Evolutionary conservation across 2,329 filamentous ascomycete genomes (phyloP).

Genomic region (Huntiella moniliformis): DNA sequence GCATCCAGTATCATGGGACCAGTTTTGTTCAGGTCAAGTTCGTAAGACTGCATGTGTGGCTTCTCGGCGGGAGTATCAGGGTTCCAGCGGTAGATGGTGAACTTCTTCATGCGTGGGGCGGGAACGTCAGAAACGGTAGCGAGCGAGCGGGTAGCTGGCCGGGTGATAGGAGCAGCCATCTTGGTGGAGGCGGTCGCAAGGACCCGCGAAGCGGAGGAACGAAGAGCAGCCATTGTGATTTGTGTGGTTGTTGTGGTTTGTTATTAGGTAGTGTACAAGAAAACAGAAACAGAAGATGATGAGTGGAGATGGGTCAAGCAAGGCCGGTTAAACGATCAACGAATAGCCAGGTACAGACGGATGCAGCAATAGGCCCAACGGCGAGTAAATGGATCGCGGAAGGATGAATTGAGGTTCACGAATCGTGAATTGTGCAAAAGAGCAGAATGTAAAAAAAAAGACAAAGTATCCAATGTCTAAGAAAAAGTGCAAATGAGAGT

Average conservation of each 20-base stretch:
- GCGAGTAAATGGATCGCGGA: too few relatives aligned
- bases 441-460: constrained; percentile 2
- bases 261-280: background rate
- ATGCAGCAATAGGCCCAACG: too few relatives aligned
- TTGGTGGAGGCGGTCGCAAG: constrained; percentile 27
- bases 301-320: background rate
- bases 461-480: too few relatives aligned
- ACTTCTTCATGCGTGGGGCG: constrained; percentile 62
- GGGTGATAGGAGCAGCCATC: constrained; percentile 23
- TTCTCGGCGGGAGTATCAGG: constrained; percentile 83
- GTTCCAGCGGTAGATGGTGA: constrained; percentile 98
- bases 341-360: background rate
- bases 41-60: constrained; percentile 89
- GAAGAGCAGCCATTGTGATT: constrained; percentile 39
- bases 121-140: constrained; percentile 39
- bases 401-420: constrained; percentile 2
- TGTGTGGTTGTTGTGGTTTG: background rate
- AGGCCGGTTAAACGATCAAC: background rate
- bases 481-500: too few relatives aligned
- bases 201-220: constrained; percentile 34
- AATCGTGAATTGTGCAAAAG: background rate
- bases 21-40: constrained; percentile 94
- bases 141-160: constrained; percentile 31
- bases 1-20: constrained; percentile 97
- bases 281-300: constrained; percentile 1